Percentiles rank a stretch among this genome's conserved stretches.
These are phyloP conservation scores for Fistulinella cinereoalba DNA, from an alignment of 1,284 basidiomycete species.

Conservation along the genomic window DNA sequence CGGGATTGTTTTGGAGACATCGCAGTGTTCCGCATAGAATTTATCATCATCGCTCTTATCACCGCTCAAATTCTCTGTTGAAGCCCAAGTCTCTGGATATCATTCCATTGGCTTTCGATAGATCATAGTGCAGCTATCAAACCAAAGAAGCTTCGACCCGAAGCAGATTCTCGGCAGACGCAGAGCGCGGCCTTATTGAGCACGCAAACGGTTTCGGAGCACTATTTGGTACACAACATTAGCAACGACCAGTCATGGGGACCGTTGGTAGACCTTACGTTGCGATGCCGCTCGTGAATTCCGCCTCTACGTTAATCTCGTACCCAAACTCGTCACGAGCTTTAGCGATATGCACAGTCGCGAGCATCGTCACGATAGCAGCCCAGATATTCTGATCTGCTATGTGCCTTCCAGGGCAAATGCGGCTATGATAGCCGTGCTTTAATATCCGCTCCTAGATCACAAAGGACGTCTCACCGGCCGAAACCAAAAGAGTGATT, in stretches of 20 bases:
- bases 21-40: slow-evolving; percentile 85
- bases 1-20: slow-evolving; percentile 73
- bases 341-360: slow-evolving; percentile 22
- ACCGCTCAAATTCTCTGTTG: slow-evolving; percentile 53
- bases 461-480: slow-evolving; percentile 12
- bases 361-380: slow-evolving; percentile 22
- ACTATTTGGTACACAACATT: slow-evolving; percentile 10
- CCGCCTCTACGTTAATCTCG: slow-evolving; percentile 21
- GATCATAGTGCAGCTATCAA: not conserved
- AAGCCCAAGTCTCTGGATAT: slow-evolving; percentile 1
- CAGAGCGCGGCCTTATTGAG: slow-evolving; percentile 17
- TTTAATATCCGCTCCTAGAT: slow-evolving; percentile 2
- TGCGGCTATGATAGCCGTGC: slow-evolving; percentile 13
- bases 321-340: slow-evolving; percentile 16
- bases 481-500: slow-evolving; percentile 26
- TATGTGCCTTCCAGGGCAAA: slow-evolving; percentile 26
- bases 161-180: slow-evolving; percentile 16
- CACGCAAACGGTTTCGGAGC: slow-evolving; percentile 26
- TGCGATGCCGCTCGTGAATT: slow-evolving; percentile 26
- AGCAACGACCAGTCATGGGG: not conserved
- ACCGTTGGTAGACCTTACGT: slow-evolving; percentile 10
- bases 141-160: not conserved
- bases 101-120: not conserved
- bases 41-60: slow-evolving; percentile 87
- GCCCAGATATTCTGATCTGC: slow-evolving; percentile 28